Percentiles rank a stretch among this genome's conserved stretches.
Conservation (phyloP, 352 stramenopile genomes). For the Phytophthora hibernalis region DNA sequence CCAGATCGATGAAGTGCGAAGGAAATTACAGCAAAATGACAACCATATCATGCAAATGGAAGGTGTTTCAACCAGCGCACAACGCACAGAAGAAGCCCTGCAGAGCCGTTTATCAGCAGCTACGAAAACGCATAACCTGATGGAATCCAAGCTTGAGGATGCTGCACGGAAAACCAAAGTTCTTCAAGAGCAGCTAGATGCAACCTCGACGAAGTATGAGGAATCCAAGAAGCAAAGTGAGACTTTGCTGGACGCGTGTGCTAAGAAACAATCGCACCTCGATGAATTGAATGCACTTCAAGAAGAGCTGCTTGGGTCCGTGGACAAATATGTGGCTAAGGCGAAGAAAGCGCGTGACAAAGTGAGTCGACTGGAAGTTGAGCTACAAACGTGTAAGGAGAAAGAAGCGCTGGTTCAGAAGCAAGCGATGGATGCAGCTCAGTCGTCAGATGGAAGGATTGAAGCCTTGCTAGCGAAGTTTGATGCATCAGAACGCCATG, state of each 20-base stretch:
- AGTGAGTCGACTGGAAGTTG: conserved; percentile 35
- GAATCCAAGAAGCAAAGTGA: conserved; percentile 18
- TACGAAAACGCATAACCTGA: conserved; percentile 37
- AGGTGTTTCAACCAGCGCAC: conserved; percentile 12
- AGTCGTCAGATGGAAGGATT: conserved; percentile 15
- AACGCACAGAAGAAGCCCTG: conserved; percentile 31
- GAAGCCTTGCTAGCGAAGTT: conserved; percentile 16
- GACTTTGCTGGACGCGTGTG: conserved; percentile 26
- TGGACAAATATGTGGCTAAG: conserved; percentile 54
- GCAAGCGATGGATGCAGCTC: conserved; percentile 23
- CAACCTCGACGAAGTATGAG: conserved; percentile 26
- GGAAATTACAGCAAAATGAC: conserved; percentile 39
- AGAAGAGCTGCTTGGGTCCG: conserved; percentile 66
- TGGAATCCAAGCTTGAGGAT: conserved; percentile 37
- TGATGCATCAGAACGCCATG: conserved; percentile 3
- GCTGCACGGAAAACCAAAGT: conserved; percentile 22
- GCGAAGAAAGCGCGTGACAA: conserved; percentile 39
- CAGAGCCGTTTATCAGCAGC: conserved; percentile 25
- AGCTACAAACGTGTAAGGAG: conserved; percentile 25
- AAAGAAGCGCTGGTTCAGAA: conserved; percentile 6
- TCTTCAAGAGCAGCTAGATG: conserved; percentile 25
- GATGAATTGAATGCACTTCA: conserved; percentile 74
- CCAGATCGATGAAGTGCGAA: conserved; percentile 40
- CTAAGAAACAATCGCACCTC: conserved; percentile 44
- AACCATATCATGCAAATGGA: conserved; percentile 24